Percentiles rank a stretch among this genome's conserved stretches.
Evolutionary conservation across 202 grass and related monocot genomes (phyloP).

Genomic region (Setaria viridis): DNA sequence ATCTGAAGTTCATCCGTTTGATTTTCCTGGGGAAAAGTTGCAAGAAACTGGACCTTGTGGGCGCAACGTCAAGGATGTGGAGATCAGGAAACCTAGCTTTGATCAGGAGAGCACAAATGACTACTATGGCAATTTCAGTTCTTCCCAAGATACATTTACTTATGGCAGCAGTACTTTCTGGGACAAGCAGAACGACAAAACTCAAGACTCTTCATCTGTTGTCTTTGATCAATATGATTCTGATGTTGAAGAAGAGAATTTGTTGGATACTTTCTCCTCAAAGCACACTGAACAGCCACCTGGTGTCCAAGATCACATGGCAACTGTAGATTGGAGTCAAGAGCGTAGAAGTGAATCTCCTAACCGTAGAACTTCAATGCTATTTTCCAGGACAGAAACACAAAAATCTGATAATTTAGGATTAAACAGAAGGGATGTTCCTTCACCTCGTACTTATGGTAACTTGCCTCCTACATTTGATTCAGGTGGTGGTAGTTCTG

Average conservation of each 20-base stretch:
- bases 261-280: constrained; percentile 69
- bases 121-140: constrained; percentile 31
- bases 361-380: constrained; percentile 35
- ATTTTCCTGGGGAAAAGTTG: constrained; percentile 51
- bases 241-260: constrained; percentile 64
- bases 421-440: constrained; percentile 46
- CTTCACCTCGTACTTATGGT: constrained; percentile 49
- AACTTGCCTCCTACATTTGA: constrained; percentile 69
- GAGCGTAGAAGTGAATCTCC: constrained; percentile 50
- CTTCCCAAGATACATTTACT: constrained; percentile 42
- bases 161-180: constrained; percentile 41
- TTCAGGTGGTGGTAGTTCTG: constrained; percentile 72
- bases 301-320: constrained; percentile 34
- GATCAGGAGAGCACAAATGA: constrained; percentile 43
- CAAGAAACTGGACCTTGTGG: constrained; percentile 43
- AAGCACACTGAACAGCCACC: constrained; percentile 56
- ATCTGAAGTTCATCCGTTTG: constrained; percentile 30
- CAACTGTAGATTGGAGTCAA: constrained; percentile 45
- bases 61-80: constrained; percentile 12
- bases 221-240: constrained; percentile 75
- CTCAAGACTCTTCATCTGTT: constrained; percentile 41
- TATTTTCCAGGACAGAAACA: constrained; percentile 52
- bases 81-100: constrained; percentile 34
- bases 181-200: constrained; percentile 46
- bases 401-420: constrained; percentile 38